Percentiles rank a stretch among this genome's conserved stretches.
These are phyloP conservation scores for Candolleomyces efflorescens DNA, from an alignment of 768 basidiomycete genomes.

Conservation along the genomic window DNA sequence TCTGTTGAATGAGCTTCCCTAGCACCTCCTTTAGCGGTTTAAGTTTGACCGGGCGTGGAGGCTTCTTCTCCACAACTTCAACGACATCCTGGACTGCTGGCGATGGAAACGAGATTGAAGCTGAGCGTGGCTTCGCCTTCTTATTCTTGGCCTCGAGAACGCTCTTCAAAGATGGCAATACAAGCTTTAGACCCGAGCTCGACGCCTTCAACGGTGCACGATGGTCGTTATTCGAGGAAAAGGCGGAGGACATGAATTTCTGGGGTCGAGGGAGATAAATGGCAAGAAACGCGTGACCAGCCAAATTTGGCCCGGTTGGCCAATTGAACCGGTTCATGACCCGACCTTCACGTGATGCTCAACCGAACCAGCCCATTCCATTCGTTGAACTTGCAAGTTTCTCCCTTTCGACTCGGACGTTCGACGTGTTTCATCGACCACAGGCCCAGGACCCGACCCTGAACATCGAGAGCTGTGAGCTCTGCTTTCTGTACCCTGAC, in stretches of 20 bases:
- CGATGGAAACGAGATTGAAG: conserved; percentile 10
- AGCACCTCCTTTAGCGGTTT: conserved; percentile 80
- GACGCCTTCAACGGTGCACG: conserved; percentile 12
- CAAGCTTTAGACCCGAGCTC: conserved; percentile 56
- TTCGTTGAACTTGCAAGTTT: no score
- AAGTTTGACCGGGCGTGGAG: conserved; percentile 60
- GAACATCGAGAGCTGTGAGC: no score
- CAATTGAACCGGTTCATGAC: no score
- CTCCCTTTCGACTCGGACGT: no score
- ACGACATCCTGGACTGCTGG: conserved; percentile 23
- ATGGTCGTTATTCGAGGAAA: conserved; percentile 9
- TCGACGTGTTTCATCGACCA: no score
- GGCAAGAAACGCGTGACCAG: conserved; percentile 16
- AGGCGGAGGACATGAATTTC: conserved; percentile 12
- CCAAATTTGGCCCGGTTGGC: neutral
- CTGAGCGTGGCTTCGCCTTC: conserved; percentile 35
- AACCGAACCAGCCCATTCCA: no score
- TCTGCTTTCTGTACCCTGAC: no score
- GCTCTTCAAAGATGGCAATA: conserved; percentile 62
- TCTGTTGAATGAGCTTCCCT: conserved; percentile 58
- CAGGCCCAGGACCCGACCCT: no score
- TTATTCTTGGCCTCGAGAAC: conserved; percentile 56
- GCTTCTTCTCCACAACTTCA: conserved; percentile 37
- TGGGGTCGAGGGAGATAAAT: neutral
- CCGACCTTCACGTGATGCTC: no score